These are phyloP conservation scores for Saksenaea vasiformis DNA, from an alignment of 371 early-diverging fungal genomes.

Conservation along the genomic window DNA sequence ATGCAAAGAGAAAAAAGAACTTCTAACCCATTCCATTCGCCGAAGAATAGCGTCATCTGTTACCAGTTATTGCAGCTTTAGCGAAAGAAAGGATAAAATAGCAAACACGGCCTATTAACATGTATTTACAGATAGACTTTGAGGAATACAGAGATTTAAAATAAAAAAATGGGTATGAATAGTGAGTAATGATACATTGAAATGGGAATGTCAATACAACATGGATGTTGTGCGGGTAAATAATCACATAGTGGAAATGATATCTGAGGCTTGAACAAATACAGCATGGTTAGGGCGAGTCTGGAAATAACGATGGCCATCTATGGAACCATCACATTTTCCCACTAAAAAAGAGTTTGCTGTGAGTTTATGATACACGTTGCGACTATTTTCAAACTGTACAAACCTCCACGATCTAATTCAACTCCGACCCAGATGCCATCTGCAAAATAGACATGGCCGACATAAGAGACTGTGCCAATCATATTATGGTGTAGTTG, in stretches of 20 bases:
- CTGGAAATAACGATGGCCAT: slow-evolving; percentile 30
- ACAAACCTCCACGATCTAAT: slow-evolving; percentile 33
- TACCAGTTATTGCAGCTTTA: background rate
- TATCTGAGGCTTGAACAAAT: slow-evolving; percentile 18
- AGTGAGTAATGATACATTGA: background rate
- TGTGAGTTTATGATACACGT: background rate
- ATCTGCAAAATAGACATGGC: slow-evolving; percentile 34
- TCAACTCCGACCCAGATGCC: slow-evolving; percentile 43
- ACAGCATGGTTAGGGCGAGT: slow-evolving; percentile 25
- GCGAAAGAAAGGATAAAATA: background rate
- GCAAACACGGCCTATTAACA: background rate
- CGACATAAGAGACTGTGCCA: slow-evolving; percentile 29
- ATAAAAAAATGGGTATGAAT: background rate
- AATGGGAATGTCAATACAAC: background rate
- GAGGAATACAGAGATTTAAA: background rate
- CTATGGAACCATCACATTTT: slow-evolving; percentile 32
- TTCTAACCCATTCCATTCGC: background rate
- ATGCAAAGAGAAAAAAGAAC: no score
- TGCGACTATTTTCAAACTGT: background rate
- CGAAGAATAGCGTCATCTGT: background rate
- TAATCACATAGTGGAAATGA: background rate
- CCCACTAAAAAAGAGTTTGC: slow-evolving; percentile 15
- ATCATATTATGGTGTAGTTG: slow-evolving; percentile 22
- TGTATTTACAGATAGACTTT: slow-evolving; percentile 2
- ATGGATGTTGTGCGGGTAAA: no score